Base-by-base conservation (phyloP, 2,329 filamentous ascomycete species). In the Fusarium fracticaudum region DNA sequence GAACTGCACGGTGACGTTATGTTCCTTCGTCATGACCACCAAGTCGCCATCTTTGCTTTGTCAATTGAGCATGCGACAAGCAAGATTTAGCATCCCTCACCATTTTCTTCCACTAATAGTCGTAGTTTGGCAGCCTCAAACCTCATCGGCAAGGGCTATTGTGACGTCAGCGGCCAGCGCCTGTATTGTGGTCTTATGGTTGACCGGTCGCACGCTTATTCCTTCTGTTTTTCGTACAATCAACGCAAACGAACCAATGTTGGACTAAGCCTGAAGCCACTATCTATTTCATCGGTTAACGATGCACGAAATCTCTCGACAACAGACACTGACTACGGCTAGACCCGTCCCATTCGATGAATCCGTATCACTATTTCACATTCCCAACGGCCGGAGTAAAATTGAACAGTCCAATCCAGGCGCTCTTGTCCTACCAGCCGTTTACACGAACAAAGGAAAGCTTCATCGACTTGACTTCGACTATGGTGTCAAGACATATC, bases 321-420 rank as follows among this genome's bases (percentile, higher is more conserved):
- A 33, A 4, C 22, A 33, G 11, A 33, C 47, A 1, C 11, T 50
- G 1, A 18, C 11, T 10, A 50, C 47, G 0, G 11, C 1, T 1
- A 50, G 29, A n/a, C 47, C 22, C 13, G 11, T 50, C 1, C 47
- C 29, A n/a, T 50, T 50, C 11, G 29, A 50, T 13, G 3, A 18
- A 13, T 33, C 47, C 8, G 29, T 50, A 33, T 50, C 47, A 50
- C 3, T 33, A 0, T 33, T 50, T 24, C 15, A n/a, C 29, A n/a
- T 50, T 2, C 47, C 29, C 0, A 9, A 33, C 0, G 3, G 2
- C 3, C 2, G 8, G 8, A 33, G 8, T 5, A 33, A 1, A 5
- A 0, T 18, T 0, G 5, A 13, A 4, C 4, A 14, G 8, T 14
- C 22, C 0, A 24, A 18, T 6, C 29, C 15, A 4, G 15, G 8